Percentiles rank a stretch among this genome's conserved stretches.
Evolutionary conservation across 495 filamentous ascomycete species (phyloP).

Genomic region (Annulohypoxylon nitens): DNA sequence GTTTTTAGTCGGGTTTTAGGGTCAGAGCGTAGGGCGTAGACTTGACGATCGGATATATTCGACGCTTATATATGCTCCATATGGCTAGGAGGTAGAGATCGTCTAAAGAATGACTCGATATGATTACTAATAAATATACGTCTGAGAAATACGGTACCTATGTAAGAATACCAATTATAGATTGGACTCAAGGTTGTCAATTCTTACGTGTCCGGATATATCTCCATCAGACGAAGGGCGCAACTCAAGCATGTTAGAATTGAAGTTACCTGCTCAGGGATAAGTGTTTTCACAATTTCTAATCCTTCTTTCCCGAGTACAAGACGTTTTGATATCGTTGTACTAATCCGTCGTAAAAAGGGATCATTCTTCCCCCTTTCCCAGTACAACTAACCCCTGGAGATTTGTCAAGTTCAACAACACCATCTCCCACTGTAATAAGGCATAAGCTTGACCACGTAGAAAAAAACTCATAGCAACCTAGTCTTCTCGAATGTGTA

Average conservation of each 20-base stretch:
- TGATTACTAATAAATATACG: neutral
- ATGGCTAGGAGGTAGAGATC: slow-evolving; percentile 6
- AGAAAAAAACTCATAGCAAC: neutral
- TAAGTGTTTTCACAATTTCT: no score
- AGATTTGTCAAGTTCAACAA: neutral
- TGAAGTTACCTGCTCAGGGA: no score
- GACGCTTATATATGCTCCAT: slow-evolving; percentile 30
- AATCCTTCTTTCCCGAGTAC: no score
- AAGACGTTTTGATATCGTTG: no score
- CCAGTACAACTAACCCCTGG: no score
- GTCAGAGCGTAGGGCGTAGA: neutral
- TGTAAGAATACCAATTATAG: neutral
- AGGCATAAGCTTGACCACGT: neutral
- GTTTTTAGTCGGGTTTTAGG: neutral
- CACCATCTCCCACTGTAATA: neutral
- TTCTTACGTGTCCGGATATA: neutral
- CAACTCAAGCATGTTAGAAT: neutral
- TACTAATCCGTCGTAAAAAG: no score
- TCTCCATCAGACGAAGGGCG: neutral
- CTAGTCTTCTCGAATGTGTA: neutral
- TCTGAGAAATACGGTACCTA: no score
- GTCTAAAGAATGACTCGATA: neutral
- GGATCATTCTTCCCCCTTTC: no score
- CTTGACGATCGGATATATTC: neutral
- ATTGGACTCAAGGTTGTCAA: neutral